phyloP scores from a whole-genome alignment of 2,329 filamentous ascomycete genomes.

The Cladosporium austrohemisphaericum region DNA sequence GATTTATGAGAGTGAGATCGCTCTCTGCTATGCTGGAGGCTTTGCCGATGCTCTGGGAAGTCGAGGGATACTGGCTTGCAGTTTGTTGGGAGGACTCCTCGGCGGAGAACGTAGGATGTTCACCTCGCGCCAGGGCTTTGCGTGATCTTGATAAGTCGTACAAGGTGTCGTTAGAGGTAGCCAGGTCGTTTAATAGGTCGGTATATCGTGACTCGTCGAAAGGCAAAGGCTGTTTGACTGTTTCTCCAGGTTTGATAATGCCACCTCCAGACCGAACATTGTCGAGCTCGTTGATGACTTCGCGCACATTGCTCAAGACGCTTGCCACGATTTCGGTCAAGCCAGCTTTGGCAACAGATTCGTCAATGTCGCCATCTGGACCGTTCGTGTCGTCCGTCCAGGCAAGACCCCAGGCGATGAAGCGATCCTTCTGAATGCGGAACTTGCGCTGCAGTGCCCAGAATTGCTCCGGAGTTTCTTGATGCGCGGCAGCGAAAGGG shows the following conservation, averaged over 20 bases:
- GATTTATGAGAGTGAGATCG: conserved; percentile 43
- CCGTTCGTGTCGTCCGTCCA: conserved; percentile 68
- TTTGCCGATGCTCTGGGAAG: conserved; percentile 14
- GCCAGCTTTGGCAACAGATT: conserved; percentile 63
- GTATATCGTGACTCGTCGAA: conserved; percentile 67
- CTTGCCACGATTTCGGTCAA: conserved; percentile 73
- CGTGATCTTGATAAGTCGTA: conserved; percentile 71
- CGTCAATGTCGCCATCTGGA: conserved; percentile 67
- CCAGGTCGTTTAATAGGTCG: conserved; percentile 70
- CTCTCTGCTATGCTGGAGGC: conserved; percentile 34
- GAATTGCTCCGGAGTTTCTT: conserved; percentile 58
- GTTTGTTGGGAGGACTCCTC: conserved; percentile 14
- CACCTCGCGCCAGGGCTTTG: conserved; percentile 39
- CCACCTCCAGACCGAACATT: conserved; percentile 53
- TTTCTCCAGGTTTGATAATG: conserved; percentile 29
- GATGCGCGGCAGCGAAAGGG: conserved; percentile 36
- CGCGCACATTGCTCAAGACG: conserved; percentile 76
- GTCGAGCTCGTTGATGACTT: conserved; percentile 73
- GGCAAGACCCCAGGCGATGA: conserved; percentile 75
- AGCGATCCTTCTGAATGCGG: conserved; percentile 73
- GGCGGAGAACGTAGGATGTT: conserved; percentile 32
- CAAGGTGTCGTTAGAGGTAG: conserved; percentile 72
- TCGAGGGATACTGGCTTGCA: neutral
- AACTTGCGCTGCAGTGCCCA: conserved; percentile 70
- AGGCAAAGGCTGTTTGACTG: conserved; percentile 45